Conservation (phyloP, 352 stramenopile species). For the Pythium dissimile region DNA sequence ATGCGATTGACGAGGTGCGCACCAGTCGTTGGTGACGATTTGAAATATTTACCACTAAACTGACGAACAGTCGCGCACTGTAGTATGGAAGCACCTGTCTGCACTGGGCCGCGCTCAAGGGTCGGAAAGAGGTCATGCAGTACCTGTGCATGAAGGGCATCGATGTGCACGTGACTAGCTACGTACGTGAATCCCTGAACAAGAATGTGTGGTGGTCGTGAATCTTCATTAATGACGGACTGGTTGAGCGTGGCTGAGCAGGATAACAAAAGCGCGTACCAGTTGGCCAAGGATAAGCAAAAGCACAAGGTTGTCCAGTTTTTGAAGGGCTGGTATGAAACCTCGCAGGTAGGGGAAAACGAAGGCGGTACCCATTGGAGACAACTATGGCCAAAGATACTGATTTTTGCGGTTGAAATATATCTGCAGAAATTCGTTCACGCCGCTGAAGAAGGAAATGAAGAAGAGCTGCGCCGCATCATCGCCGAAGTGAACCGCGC, state of each 20-base stretch:
- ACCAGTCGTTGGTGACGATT: background rate
- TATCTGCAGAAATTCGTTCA: slow-evolving; percentile 70
- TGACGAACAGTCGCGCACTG: too few relatives aligned
- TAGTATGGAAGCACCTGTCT: slow-evolving; percentile 84
- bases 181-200: slow-evolving; percentile 49
- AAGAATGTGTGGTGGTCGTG: too few relatives aligned
- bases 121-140: slow-evolving; percentile 84
- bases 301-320: slow-evolving; percentile 87
- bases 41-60: background rate
- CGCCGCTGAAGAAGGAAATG: slow-evolving; percentile 74
- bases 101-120: slow-evolving; percentile 82
- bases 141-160: slow-evolving; percentile 88
- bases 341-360: slow-evolving; percentile 59
- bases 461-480: slow-evolving; percentile 75
- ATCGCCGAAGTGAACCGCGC: slow-evolving; percentile 76
- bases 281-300: slow-evolving; percentile 87
- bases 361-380: background rate
- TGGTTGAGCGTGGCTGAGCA: too few relatives aligned
- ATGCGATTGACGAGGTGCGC: slow-evolving; percentile 79
- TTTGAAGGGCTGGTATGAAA: slow-evolving; percentile 87
- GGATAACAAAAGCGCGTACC: slow-evolving; percentile 88
- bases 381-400: background rate
- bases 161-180: slow-evolving; percentile 87
- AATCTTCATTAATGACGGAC: too few relatives aligned
- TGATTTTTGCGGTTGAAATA: background rate